A percentile compares a stretch with the other conserved stretches of the same genome.
Conservation (phyloP, 1,284 basidiomycete genomes). For the Chondrostereum purpureum region DNA sequence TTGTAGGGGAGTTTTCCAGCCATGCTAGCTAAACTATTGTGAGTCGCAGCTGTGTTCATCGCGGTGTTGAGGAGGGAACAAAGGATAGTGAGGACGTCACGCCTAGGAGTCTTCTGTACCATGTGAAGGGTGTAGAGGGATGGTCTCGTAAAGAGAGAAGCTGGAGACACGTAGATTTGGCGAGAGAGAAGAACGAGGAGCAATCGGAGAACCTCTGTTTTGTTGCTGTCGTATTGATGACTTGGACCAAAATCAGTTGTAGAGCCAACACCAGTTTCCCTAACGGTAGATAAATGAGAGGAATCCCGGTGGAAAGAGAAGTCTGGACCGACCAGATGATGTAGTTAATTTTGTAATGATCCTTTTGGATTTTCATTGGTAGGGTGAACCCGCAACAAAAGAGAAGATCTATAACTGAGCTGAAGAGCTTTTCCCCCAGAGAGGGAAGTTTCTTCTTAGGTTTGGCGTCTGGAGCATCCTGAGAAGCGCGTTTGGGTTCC, state of each 20-base stretch:
- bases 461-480: slow-evolving; percentile 21
- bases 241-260: slow-evolving; percentile 67
- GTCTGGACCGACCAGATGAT: slow-evolving; percentile 61
- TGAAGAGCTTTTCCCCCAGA: slow-evolving; percentile 74
- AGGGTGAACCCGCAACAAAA: slow-evolving; percentile 92
- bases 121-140: slow-evolving; percentile 73
- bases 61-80: slow-evolving; percentile 90
- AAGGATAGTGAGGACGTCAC: slow-evolving; percentile 79
- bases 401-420: slow-evolving; percentile 73
- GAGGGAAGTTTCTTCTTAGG: slow-evolving; percentile 56
- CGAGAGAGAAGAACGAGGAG: slow-evolving; percentile 80
- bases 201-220: slow-evolving; percentile 80
- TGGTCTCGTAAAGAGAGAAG: slow-evolving; percentile 61
- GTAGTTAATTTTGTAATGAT: slow-evolving; percentile 83
- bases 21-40: slow-evolving; percentile 39
- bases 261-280: slow-evolving; percentile 88
- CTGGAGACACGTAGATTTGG: slow-evolving; percentile 78
- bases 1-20: slow-evolving; percentile 78
- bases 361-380: slow-evolving; percentile 69
- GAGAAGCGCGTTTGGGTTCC: slow-evolving; percentile 16
- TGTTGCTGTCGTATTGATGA: slow-evolving; percentile 71
- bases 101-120: slow-evolving; percentile 71
- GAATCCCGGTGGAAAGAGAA: background rate
- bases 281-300: slow-evolving; percentile 26
- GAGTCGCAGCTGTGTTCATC: slow-evolving; percentile 56